Evolutionary conservation across 768 basidiomycete species (phyloP).

Genomic region (Strobilomyces dryophilus): DNA sequence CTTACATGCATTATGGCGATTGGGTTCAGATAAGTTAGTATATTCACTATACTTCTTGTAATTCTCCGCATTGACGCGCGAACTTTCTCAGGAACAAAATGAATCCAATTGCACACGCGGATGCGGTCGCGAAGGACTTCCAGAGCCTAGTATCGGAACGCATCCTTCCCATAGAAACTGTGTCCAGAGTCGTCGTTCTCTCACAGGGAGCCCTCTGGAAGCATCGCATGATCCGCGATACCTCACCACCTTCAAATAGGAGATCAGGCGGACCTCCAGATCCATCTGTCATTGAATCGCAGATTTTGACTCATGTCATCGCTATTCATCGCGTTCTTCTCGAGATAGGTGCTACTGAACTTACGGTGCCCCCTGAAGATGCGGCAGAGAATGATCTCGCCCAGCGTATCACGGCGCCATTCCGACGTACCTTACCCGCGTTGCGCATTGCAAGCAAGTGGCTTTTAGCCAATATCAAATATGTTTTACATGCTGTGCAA

Average conservation of each 20-base stretch:
- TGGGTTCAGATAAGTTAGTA: constrained; percentile 52
- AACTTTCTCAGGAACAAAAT: constrained; percentile 31
- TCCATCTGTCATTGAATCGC: constrained; percentile 51
- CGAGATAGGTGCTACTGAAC: constrained; percentile 59
- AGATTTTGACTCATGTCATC: constrained; percentile 64
- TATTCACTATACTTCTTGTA: not conserved
- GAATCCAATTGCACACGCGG: constrained; percentile 45
- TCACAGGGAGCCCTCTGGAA: constrained; percentile 84
- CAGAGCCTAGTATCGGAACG: constrained; percentile 59
- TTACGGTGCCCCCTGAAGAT: constrained; percentile 53
- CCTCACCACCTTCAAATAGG: constrained; percentile 29
- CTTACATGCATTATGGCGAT: constrained; percentile 72
- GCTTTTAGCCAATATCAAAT: constrained; percentile 73
- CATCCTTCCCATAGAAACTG: constrained; percentile 67
- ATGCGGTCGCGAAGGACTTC: constrained; percentile 54
- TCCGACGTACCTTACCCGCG: constrained; percentile 82
- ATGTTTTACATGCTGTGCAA: constrained; percentile 48
- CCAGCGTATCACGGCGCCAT: constrained; percentile 78
- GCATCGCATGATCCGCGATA: constrained; percentile 66
- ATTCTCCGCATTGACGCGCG: constrained; percentile 1
- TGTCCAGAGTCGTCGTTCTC: constrained; percentile 69
- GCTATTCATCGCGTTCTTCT: constrained; percentile 61
- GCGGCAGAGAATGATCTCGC: constrained; percentile 58
- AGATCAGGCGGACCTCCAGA: constrained; percentile 19
- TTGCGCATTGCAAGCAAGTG: constrained; percentile 88